These are phyloP conservation scores for Cubamyces lactineus DNA, from an alignment of 768 basidiomycete genomes.

Conservation along the genomic window DNA sequence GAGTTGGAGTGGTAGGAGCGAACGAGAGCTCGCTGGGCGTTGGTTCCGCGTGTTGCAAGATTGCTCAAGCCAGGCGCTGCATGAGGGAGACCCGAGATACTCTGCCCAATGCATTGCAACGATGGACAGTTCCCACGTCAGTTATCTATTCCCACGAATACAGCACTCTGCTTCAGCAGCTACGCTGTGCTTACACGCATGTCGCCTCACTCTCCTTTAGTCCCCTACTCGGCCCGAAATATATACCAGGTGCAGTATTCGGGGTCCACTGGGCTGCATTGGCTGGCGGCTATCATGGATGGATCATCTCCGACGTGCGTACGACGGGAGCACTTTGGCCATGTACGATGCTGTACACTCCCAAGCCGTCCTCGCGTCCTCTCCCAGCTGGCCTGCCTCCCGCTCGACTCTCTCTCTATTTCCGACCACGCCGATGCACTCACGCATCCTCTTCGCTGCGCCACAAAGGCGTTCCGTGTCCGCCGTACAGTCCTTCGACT, in stretches of 20 bases:
- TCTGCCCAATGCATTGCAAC: too few relatives aligned
- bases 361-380: constrained; percentile 11
- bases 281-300: constrained; percentile 10
- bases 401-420: not conserved
- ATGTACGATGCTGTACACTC: constrained; percentile 21
- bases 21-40: too few relatives aligned
- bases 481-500: not conserved
- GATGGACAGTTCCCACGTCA: too few relatives aligned
- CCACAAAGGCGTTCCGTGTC: constrained; percentile 1
- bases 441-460: not conserved
- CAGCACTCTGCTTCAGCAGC: too few relatives aligned
- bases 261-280: constrained; percentile 3
- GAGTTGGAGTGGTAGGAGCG: too few relatives aligned
- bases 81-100: too few relatives aligned
- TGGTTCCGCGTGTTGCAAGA: too few relatives aligned
- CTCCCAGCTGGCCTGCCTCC: not conserved
- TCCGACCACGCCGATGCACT: constrained; percentile 1
- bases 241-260: not conserved
- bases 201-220: too few relatives aligned
- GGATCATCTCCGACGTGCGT: constrained; percentile 16
- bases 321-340: constrained; percentile 13
- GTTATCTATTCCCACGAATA: too few relatives aligned
- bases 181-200: too few relatives aligned
- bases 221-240: too few relatives aligned
- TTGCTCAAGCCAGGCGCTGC: too few relatives aligned